Evolutionary conservation across 768 basidiomycete species (phyloP).

Genomic region (Agrocybe pediades): DNA sequence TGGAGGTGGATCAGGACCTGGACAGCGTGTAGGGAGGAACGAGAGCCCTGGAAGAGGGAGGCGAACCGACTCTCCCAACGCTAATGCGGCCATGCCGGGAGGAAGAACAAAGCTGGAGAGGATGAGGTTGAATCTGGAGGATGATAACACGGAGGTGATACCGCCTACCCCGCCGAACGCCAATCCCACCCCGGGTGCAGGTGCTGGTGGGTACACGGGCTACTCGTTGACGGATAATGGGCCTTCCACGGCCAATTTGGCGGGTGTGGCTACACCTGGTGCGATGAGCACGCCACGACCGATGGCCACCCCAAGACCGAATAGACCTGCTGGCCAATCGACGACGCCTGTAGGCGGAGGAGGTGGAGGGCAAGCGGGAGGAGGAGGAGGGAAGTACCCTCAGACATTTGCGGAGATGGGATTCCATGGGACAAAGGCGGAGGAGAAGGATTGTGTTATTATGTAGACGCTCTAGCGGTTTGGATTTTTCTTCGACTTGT

Average conservation of each 20-base stretch:
- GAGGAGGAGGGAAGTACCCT: conserved; percentile 38
- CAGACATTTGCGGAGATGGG: conserved; percentile 96
- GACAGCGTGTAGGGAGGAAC: background rate
- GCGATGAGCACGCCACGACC: conserved; percentile 15
- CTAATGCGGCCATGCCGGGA: conserved; percentile 1
- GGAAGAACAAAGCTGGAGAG: conserved; percentile 18
- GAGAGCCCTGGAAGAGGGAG: background rate
- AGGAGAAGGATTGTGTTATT: conserved; percentile 83
- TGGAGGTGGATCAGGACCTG: no score
- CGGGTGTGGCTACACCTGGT: background rate
- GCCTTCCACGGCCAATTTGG: background rate
- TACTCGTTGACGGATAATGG: background rate
- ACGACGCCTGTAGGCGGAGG: background rate
- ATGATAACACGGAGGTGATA: conserved; percentile 1
- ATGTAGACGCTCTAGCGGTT: conserved; percentile 80
- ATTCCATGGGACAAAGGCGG: conserved; percentile 72
- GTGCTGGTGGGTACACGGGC: background rate
- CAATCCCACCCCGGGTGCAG: background rate
- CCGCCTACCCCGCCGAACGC: background rate
- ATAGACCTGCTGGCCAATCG: conserved; percentile 1
- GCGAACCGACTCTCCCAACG: background rate
- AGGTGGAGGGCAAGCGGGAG: background rate
- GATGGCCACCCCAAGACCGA: conserved; percentile 3
- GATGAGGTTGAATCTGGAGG: conserved; percentile 21
- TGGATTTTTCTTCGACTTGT: no score